phyloP scores from a whole-genome alignment of 1,284 basidiomycete species.

The Violaceomyces palustris region DNA sequence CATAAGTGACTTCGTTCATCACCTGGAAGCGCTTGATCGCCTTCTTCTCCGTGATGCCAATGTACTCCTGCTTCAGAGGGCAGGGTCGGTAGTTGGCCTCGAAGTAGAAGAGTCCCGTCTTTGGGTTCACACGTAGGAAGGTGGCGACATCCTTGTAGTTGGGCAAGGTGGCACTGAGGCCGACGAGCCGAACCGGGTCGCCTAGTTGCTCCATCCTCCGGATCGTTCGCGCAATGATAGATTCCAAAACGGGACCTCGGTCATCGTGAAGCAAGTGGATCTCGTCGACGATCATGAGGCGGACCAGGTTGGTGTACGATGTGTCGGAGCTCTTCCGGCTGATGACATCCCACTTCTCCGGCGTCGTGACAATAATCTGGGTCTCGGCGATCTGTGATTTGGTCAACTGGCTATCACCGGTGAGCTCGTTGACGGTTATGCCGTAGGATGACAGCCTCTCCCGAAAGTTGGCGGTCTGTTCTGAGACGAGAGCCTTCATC shows the following conservation, averaged over 20 bases:
- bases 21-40: conserved; percentile 97
- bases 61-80: conserved; percentile 90
- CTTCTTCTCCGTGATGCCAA: conserved; percentile 98
- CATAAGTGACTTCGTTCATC: conserved; percentile 98
- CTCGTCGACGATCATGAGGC: conserved; percentile 95
- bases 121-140: conserved; percentile 89
- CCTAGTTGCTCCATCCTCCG: conserved; percentile 75
- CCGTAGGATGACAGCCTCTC: conserved; percentile 76
- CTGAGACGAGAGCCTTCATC: conserved; percentile 64
- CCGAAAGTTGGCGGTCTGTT: conserved; percentile 50
- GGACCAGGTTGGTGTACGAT: conserved; percentile 92
- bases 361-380: conserved; percentile 97
- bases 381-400: conserved; percentile 96
- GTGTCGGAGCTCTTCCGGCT: conserved; percentile 96
- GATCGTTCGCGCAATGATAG: conserved; percentile 84
- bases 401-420: conserved; percentile 95
- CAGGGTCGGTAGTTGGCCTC: conserved; percentile 87
- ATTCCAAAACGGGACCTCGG: conserved; percentile 93
- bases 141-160: conserved; percentile 99
- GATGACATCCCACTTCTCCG: conserved; percentile 96
- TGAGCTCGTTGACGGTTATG: conserved; percentile 88
- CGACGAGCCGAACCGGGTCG: conserved; percentile 88
- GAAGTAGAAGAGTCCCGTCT: conserved; percentile 93
- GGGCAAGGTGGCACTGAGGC: conserved; percentile 90
- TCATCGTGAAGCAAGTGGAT: conserved; percentile 97